phyloP scores from a whole-genome alignment of 2,329 filamentous ascomycete genomes.

The Fusarium begoniae region DNA sequence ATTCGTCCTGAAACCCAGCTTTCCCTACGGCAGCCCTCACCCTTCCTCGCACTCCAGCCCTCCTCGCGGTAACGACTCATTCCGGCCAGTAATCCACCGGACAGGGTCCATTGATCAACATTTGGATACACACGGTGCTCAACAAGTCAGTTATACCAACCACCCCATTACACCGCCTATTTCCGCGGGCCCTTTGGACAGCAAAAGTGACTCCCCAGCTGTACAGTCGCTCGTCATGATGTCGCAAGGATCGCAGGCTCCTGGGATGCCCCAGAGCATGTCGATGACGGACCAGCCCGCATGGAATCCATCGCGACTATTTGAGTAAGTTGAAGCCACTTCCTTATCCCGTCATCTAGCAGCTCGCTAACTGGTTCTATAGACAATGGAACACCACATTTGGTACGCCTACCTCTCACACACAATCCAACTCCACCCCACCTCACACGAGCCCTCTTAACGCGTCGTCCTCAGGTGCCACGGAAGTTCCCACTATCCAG shows the following conservation, averaged over 20 bases:
- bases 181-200: slow-evolving; percentile 75
- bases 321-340: slow-evolving; percentile 75
- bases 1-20: slow-evolving; percentile 88
- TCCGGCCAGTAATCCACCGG: slow-evolving; percentile 57
- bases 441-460: slow-evolving; percentile 62
- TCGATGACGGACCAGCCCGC: slow-evolving; percentile 69
- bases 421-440: slow-evolving; percentile 45
- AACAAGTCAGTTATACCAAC: slow-evolving; percentile 72
- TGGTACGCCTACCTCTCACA: slow-evolving; percentile 67
- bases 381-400: slow-evolving; percentile 98
- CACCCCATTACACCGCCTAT: slow-evolving; percentile 85
- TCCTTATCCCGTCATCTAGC: not conserved
- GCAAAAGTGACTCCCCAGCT: slow-evolving; percentile 80
- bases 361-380: slow-evolving; percentile 4
- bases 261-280: slow-evolving; percentile 63
- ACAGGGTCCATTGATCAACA: slow-evolving; percentile 63
- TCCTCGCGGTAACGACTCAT: slow-evolving; percentile 60
- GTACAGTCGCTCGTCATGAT: slow-evolving; percentile 78
- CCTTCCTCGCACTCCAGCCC: slow-evolving; percentile 71
- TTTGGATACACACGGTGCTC: slow-evolving; percentile 61
- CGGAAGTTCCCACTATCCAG: slow-evolving; percentile 64
- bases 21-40: slow-evolving; percentile 85
- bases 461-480: slow-evolving; percentile 61
- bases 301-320: slow-evolving; percentile 89
- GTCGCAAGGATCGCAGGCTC: slow-evolving; percentile 66